A percentile compares a stretch with the other conserved stretches of the same genome.
phyloP scores from a whole-genome alignment of 768 basidiomycete species.

The Tephrocybe sp. region DNA sequence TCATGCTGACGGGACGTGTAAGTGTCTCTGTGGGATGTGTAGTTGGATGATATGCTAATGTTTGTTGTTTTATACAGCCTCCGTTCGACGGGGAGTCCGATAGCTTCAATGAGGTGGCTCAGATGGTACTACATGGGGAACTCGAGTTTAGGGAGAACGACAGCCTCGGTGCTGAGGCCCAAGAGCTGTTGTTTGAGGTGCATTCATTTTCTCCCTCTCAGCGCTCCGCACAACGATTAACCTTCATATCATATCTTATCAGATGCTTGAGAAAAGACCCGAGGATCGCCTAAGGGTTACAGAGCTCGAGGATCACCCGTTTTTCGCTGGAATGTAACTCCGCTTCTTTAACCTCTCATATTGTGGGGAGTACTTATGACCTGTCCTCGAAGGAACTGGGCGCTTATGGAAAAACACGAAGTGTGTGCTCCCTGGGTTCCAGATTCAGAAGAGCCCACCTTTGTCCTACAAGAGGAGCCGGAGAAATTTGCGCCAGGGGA shows the following conservation, averaged over 20 bases:
- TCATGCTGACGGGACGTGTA: conserved; percentile 17
- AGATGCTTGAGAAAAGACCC: conserved; percentile 16
- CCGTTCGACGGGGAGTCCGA: conserved; percentile 8
- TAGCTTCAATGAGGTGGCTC: conserved; percentile 1
- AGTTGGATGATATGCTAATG: background rate
- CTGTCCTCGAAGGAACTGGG: conserved; percentile 14
- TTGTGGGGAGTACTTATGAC: conserved; percentile 9
- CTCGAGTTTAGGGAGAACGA: conserved; percentile 3
- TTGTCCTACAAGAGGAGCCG: background rate
- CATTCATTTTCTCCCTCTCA: background rate
- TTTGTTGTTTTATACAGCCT: conserved; percentile 3
- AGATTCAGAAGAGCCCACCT: background rate
- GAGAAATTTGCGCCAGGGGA: background rate
- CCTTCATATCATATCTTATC: background rate
- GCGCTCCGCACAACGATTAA: background rate
- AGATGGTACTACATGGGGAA: conserved; percentile 4
- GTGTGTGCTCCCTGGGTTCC: conserved; percentile 11
- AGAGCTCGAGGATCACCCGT: conserved; percentile 8
- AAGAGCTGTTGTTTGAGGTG: conserved; percentile 11
- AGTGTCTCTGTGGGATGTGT: background rate
- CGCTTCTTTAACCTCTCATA: background rate
- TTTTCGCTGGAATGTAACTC: conserved; percentile 13
- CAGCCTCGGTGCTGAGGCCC: background rate
- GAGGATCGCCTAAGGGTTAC: conserved; percentile 7
- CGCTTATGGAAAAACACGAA: conserved; percentile 9